Conservation (phyloP, 352 stramenopile species). For the Pelagophyceae sp. region DNA sequence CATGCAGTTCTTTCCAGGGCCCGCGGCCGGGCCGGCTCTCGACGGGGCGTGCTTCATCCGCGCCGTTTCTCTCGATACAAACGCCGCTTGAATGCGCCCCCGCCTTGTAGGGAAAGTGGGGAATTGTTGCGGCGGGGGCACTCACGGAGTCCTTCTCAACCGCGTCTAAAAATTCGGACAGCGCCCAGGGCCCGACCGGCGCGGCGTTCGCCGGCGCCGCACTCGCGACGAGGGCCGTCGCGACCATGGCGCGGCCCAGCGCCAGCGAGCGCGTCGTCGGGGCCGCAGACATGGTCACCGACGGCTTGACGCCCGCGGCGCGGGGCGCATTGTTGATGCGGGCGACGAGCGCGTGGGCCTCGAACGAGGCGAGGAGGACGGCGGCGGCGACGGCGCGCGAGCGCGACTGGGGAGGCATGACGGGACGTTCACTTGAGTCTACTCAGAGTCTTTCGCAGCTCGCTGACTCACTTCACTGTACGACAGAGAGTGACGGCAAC, state of each 20-base stretch:
- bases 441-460: too few species aligned
- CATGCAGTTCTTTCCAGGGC: too few species aligned
- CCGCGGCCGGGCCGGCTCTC: too few species aligned
- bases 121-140: background rate
- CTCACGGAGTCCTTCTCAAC: conserved; percentile 12
- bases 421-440: too few species aligned
- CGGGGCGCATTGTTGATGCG: background rate
- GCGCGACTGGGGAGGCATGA: too few species aligned
- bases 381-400: background rate
- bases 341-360: conserved; percentile 3
- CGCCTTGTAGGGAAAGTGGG: too few species aligned
- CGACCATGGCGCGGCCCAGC: background rate
- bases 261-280: background rate
- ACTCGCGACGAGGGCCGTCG: background rate
- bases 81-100: too few species aligned
- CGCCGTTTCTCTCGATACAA: too few species aligned
- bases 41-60: too few species aligned
- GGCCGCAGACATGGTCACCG: background rate
- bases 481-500: too few species aligned
- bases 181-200: conserved; percentile 11
- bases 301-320: background rate
- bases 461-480: too few species aligned
- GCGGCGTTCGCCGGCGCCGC: background rate
- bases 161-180: conserved; percentile 11
- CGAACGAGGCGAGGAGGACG: background rate